A percentile compares a stretch with the other conserved stretches of the same genome.
Conservation (phyloP, 2,329 filamentous ascomycete species). For the Fusarium miscanthi region DNA sequence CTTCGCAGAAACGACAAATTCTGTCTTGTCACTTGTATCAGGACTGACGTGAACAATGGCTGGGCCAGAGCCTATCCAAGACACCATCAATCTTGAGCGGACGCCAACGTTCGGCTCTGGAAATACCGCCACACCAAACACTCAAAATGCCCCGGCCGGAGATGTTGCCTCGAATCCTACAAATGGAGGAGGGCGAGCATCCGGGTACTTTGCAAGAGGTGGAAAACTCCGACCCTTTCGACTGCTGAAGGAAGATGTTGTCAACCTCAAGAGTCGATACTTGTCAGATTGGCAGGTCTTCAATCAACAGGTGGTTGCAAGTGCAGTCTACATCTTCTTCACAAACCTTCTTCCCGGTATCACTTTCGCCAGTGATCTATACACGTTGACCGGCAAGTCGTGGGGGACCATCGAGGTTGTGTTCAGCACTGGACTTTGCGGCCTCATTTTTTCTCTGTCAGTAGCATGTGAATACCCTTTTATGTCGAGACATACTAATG, state of each 20-base stretch:
- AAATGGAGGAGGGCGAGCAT: background rate
- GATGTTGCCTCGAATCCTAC: background rate
- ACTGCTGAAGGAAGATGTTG: slow-evolving; percentile 61
- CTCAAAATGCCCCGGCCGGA: background rate
- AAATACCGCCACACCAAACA: slow-evolving; percentile 14
- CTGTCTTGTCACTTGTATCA: background rate
- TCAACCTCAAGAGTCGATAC: slow-evolving; percentile 60
- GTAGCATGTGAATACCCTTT: slow-evolving; percentile 16
- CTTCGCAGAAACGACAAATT: background rate
- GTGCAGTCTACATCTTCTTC: slow-evolving; percentile 74
- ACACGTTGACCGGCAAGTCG: slow-evolving; percentile 68
- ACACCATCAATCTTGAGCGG: slow-evolving; percentile 14
- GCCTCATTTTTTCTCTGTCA: slow-evolving; percentile 70
- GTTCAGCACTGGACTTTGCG: slow-evolving; percentile 72
- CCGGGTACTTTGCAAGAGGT: slow-evolving; percentile 48
- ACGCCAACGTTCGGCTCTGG: slow-evolving; percentile 17
- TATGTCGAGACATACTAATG: background rate
- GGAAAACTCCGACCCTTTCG: slow-evolving; percentile 63
- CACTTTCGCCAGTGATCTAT: slow-evolving; percentile 74
- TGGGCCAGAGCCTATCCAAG: background rate
- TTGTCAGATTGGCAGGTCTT: slow-evolving; percentile 67
- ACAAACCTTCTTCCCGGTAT: slow-evolving; percentile 74
- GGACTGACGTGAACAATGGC: slow-evolving; percentile 17
- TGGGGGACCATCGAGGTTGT: slow-evolving; percentile 77
- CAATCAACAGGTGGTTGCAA: slow-evolving; percentile 72